Evolutionary conservation across 2,329 filamentous ascomycete species (phyloP).

Genomic region (Nemania serpens): DNA sequence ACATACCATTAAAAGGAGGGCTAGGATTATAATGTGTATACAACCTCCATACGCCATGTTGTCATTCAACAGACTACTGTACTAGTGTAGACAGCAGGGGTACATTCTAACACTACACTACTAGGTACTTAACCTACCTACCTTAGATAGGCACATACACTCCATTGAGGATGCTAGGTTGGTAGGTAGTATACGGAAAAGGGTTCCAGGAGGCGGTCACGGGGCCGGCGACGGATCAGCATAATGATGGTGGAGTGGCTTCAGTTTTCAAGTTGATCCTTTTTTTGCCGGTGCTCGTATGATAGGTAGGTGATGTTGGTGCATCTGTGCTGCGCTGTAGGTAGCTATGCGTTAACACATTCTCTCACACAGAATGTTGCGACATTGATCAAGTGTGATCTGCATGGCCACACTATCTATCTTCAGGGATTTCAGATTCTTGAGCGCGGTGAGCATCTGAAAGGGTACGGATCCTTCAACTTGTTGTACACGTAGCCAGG

Average conservation of each 20-base stretch:
- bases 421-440: conserved; percentile 9
- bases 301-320: conserved; percentile 1
- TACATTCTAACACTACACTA: neutral
- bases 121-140: neutral
- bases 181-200: neutral
- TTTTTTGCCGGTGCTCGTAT: conserved; percentile 21
- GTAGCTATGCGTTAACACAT: neutral
- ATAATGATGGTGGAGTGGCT: conserved; percentile 19
- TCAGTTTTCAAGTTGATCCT: conserved; percentile 3
- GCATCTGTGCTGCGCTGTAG: conserved; percentile 6
- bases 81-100: neutral
- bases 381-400: conserved; percentile 11
- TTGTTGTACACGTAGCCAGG: conserved; percentile 25
- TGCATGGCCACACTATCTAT: conserved; percentile 12
- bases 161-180: neutral
- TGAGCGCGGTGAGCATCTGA: conserved; percentile 18
- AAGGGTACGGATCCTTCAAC: conserved; percentile 19
- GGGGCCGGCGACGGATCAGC: conserved; percentile 22
- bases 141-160: neutral
- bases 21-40: neutral
- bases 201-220: conserved; percentile 26
- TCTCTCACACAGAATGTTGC: neutral
- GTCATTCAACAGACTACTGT: too few relatives aligned
- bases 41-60: too few relatives aligned
- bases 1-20: too few relatives aligned